These are phyloP conservation scores for Coemansia aciculifera DNA, from an alignment of 192 early-diverging fungal species.

Conservation along the genomic window DNA sequence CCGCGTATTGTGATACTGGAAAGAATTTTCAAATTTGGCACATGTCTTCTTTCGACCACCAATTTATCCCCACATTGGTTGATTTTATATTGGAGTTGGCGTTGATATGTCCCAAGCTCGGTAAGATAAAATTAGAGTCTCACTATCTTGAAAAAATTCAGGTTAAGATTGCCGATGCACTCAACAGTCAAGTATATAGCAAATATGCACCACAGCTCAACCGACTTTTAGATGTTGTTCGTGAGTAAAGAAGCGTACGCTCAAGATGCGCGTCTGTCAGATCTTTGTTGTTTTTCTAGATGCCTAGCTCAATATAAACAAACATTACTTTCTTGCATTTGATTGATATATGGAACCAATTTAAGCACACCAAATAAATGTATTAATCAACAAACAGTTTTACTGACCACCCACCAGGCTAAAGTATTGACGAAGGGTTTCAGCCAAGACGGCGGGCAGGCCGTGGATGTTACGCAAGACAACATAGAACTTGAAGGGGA, in stretches of 20 bases:
- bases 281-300: too few species aligned
- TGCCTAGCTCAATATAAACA: too few species aligned
- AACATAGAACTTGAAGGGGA: slow-evolving; percentile 98
- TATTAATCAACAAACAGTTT: too few species aligned
- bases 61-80: too few species aligned
- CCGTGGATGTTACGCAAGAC: slow-evolving; percentile 85
- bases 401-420: slow-evolving; percentile 67
- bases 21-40: neutral
- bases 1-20: neutral
- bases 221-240: too few species aligned
- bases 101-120: neutral
- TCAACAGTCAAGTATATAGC: too few species aligned
- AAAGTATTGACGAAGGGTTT: slow-evolving; percentile 97
- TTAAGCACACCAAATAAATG: too few species aligned
- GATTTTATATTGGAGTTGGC: neutral
- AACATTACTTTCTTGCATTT: too few species aligned
- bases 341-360: too few species aligned
- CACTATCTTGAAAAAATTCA: neutral
- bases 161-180: neutral
- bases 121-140: neutral
- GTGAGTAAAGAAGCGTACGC: too few species aligned
- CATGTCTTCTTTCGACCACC: neutral
- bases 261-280: too few species aligned
- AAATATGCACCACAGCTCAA: too few species aligned
- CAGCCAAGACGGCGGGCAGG: slow-evolving; percentile 84